Base-by-base conservation (phyloP, 2,329 filamentous ascomycete species). In the Curvularia spicifera region DNA sequence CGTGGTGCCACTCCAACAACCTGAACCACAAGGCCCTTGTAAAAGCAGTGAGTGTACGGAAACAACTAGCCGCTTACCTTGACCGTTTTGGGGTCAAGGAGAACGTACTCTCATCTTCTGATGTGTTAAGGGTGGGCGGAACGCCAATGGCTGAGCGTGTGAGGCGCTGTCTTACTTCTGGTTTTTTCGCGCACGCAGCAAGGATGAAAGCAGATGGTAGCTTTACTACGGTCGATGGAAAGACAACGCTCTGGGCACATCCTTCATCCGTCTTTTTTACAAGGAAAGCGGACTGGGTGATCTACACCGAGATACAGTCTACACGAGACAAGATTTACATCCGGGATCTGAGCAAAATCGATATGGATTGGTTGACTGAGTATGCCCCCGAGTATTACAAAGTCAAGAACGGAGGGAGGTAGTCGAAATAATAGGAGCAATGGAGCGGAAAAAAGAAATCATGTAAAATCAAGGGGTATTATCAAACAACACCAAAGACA, bases 221-320 rank as follows among this genome's bases (percentile, higher is more conserved):
- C 4, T 97, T 97, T 75, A 87, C 86, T 67, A 94, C 91, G 50
- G 88, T 97, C n/a, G 88, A 89, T 60, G 92, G 92, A 29, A 87
- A 87, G 39, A 89, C 89, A 50, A 85, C 87, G 4, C 81, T 98
- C 52, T 86, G 96, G 80, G 92, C 93, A 22, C 95, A 99, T 78
- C 95, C 95, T 0, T 96, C 87, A 71, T 96, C 91, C 39, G 79
- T 98, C 66, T 92, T 98, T 87, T 98, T 98, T 81, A 96, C 97
- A 76, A 88, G 93, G 56, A 97, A 96, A 80, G 92, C 92, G 10
- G 93, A 97, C 64, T 98, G 94, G 93, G 93, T 98, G 9, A 85
- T 99, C 33, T 99, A 97, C 72, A 90, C 96, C 69, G 94, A 97
- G 78, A 87, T 97, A 37, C 87, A 97, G 83, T 91, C 98, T 79